Evolutionary conservation across 768 basidiomycete genomes (phyloP).

Genomic region (Boletus barrowsii): DNA sequence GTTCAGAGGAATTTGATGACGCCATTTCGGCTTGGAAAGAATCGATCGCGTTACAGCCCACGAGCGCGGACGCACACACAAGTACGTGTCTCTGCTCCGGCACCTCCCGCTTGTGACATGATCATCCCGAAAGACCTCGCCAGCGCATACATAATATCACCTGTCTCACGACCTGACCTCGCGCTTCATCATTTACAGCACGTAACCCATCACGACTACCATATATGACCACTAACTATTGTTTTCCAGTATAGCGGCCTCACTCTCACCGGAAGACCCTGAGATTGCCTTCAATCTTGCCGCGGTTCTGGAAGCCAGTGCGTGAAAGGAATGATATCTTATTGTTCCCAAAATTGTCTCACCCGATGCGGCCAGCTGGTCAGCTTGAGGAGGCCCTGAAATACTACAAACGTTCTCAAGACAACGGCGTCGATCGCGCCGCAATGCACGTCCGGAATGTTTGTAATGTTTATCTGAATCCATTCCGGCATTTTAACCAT

Average conservation of each 20-base stretch:
- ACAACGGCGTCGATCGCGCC: constrained; percentile 78
- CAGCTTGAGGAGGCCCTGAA: constrained; percentile 76
- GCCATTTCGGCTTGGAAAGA: constrained; percentile 87
- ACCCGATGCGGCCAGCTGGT: constrained; percentile 51
- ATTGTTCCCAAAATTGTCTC: constrained; percentile 36
- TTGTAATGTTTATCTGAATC: constrained; percentile 23
- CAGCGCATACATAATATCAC: constrained; percentile 84
- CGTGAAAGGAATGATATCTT: constrained; percentile 34
- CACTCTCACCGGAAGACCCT: constrained; percentile 84
- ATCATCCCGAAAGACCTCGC: constrained; percentile 62
- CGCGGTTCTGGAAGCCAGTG: constrained; percentile 87
- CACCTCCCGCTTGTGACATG: constrained; percentile 19
- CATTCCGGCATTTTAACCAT: constrained; percentile 15
- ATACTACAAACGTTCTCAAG: constrained; percentile 77
- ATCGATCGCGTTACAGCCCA: constrained; percentile 75
- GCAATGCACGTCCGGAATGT: constrained; percentile 83
- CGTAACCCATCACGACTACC: constrained; percentile 31
- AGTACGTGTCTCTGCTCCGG: constrained; percentile 48
- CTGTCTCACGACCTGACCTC: constrained; percentile 77
- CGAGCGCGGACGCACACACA: constrained; percentile 83
- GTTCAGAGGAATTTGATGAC: constrained; percentile 79
- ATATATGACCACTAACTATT: constrained; percentile 32
- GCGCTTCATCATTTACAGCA: constrained; percentile 82
- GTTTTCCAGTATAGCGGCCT: constrained; percentile 66
- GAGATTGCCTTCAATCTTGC: constrained; percentile 92